A percentile compares a stretch with the other conserved stretches of the same genome.
These are phyloP conservation scores for Sisymbrium irio DNA, from an alignment of 345 rosid species.

Conservation along the genomic window DNA sequence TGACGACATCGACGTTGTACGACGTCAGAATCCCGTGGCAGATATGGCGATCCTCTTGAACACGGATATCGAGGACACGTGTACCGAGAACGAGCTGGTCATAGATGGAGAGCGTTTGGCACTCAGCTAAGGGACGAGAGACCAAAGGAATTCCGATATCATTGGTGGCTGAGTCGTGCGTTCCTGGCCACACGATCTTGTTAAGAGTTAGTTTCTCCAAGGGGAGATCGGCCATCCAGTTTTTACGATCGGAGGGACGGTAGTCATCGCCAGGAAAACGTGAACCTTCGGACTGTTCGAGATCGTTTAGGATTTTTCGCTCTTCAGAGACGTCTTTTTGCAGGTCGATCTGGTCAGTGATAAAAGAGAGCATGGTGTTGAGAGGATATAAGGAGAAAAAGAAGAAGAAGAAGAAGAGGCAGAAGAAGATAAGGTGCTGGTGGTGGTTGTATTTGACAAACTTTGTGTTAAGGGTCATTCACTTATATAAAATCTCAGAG, in stretches of 20 bases:
- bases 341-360: conserved; percentile 47
- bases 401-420: background rate
- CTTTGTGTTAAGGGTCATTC: background rate
- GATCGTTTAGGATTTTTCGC: conserved; percentile 49
- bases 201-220: conserved; percentile 50
- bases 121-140: conserved; percentile 71
- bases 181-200: conserved; percentile 89
- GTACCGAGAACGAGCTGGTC: conserved; percentile 63
- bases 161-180: conserved; percentile 84
- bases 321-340: conserved; percentile 44
- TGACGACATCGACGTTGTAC: conserved; percentile 50
- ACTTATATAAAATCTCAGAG: conserved; percentile 1
- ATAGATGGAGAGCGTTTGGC: conserved; percentile 68
- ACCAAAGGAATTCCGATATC: conserved; percentile 59
- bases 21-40: conserved; percentile 74
- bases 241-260: conserved; percentile 60
- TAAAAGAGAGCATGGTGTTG: conserved; percentile 57
- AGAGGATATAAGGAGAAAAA: no score
- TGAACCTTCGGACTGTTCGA: conserved; percentile 42
- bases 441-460: conserved; percentile 29
- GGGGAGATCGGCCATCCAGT: conserved; percentile 72
- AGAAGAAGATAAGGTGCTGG: conserved; percentile 26
- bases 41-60: conserved; percentile 52
- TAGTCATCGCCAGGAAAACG: conserved; percentile 68
- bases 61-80: conserved; percentile 64